Base-by-base conservation (phyloP, 2,329 filamentous ascomycete genomes). In the Metarhizium brunneum region DNA sequence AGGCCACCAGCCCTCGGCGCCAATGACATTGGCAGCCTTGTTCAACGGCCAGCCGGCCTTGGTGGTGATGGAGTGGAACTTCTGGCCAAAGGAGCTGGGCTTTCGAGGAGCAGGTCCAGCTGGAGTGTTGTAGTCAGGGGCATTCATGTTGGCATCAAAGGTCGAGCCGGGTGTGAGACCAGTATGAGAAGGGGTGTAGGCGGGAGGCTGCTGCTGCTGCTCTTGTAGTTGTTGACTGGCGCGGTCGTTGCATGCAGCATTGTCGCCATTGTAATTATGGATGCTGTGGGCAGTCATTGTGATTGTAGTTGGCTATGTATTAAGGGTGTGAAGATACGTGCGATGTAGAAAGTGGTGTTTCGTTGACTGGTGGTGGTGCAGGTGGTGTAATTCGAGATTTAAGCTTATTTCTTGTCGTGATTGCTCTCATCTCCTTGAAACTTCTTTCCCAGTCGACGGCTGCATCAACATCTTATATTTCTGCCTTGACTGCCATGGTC, bases 1-100 rank as follows among this genome's bases (percentile, higher is more conserved):
- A 3, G 87, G 87, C 87, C 86, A 90, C 66, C 88, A 90, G 13
- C 86, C 85, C 66, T 90, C 87, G 30, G 83, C 81, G 58, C 86
- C 86, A 47, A 90, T 70, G 60, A 81, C 80, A 68, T 88, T 86
- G 53, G 83, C 85, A 18, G 87, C 72, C 56, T 78, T 81, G 67
- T 89, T 89, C 57, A 88, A 78, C 4, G 86, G 85, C 14, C 78
- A 76, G 10, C 83, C 84, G 32, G 86, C 75, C 63, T 85, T 86
- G 70, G 87, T 84, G 56, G 83, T 77, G 57, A 80, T 74, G 64
- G 82, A 83, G 71, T 88, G 84, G 65, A 88, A 85, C 57, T 82
- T 79, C 50, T 77, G 75, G 62, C 84, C 80, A 20, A 68, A 69
- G 58, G 67, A 11, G 53, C 50, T 71, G 4, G 64, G 66, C 60